A percentile compares a stretch with the other conserved stretches of the same genome.
These are phyloP conservation scores for Moesziomyces globuligerus DNA, from an alignment of 1,284 basidiomycete genomes.

Conservation along the genomic window DNA sequence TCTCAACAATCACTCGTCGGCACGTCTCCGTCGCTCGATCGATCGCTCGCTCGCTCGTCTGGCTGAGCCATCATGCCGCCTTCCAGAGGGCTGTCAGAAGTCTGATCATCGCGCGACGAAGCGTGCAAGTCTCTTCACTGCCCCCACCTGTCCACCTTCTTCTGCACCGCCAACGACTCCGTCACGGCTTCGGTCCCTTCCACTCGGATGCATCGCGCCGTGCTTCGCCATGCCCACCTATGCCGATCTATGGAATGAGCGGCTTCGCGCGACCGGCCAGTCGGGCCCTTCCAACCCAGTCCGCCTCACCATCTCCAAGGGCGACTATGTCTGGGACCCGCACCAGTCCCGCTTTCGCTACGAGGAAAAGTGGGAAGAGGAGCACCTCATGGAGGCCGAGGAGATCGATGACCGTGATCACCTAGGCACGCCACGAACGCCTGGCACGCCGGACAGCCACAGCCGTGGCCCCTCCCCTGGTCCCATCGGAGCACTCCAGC, in stretches of 20 bases:
- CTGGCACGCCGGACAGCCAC: constrained; percentile 1
- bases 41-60: no score
- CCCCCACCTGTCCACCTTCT: no score
- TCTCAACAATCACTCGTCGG: neutral
- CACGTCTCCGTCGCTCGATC: neutral
- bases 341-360: constrained; percentile 17
- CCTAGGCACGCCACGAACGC: neutral
- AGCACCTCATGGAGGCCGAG: constrained; percentile 51
- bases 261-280: constrained; percentile 22
- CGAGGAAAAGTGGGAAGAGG: constrained; percentile 46
- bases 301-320: constrained; percentile 45
- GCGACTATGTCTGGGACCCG: constrained; percentile 41
- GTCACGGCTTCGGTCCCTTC: no score
- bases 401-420: constrained; percentile 6
- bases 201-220: neutral
- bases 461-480: constrained; percentile 16
- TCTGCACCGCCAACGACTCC: no score
- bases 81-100: neutral
- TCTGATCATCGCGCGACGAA: no score
- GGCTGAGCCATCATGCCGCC: neutral
- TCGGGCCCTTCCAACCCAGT: constrained; percentile 35
- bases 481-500: constrained; percentile 13
- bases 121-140: neutral
- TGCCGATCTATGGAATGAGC: constrained; percentile 44
- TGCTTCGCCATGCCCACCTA: constrained; percentile 39